Conservation (phyloP, 768 basidiomycete genomes). For the Lactarius pseudohatsudake region DNA sequence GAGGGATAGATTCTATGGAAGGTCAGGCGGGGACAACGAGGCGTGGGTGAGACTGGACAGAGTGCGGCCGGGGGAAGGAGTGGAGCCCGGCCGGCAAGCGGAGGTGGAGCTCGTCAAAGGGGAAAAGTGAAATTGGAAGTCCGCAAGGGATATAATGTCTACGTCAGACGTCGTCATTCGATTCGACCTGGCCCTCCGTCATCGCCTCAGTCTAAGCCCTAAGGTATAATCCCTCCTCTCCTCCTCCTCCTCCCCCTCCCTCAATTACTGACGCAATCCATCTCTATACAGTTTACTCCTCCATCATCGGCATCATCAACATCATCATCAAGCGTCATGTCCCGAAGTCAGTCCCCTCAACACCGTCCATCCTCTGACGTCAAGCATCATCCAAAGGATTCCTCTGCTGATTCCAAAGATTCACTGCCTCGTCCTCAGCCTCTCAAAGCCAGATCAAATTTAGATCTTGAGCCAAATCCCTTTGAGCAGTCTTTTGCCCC, state of each 20-base stretch:
- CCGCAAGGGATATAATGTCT: slow-evolving; percentile 45
- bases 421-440: slow-evolving; percentile 13
- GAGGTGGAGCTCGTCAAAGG: slow-evolving; percentile 24
- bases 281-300: background rate
- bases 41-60: slow-evolving; percentile 10
- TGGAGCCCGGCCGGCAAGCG: slow-evolving; percentile 26
- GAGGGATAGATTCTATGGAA: slow-evolving; percentile 25
- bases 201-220: slow-evolving; percentile 16
- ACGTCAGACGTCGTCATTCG: slow-evolving; percentile 46
- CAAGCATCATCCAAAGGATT: slow-evolving; percentile 22
- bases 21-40: slow-evolving; percentile 29
- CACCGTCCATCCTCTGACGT: slow-evolving; percentile 32
- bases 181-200: slow-evolving; percentile 36
- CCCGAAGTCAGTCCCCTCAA: slow-evolving; percentile 37
- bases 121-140: slow-evolving; percentile 36
- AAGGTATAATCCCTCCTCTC: background rate
- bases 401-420: slow-evolving; percentile 12
- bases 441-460: slow-evolving; percentile 52
- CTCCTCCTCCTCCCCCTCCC: background rate
- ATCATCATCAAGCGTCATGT: slow-evolving; percentile 24
- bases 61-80: slow-evolving; percentile 24
- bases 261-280: slow-evolving; percentile 15
- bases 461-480: slow-evolving; percentile 84
- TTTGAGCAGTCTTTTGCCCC: slow-evolving; percentile 92
- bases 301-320: background rate